Evolutionary conservation across 1,139 yeast genomes (phyloP), one percentile per base, ranked within the genome.

Genomic region (Hemisphaericaspora xylofermentans): DNA sequence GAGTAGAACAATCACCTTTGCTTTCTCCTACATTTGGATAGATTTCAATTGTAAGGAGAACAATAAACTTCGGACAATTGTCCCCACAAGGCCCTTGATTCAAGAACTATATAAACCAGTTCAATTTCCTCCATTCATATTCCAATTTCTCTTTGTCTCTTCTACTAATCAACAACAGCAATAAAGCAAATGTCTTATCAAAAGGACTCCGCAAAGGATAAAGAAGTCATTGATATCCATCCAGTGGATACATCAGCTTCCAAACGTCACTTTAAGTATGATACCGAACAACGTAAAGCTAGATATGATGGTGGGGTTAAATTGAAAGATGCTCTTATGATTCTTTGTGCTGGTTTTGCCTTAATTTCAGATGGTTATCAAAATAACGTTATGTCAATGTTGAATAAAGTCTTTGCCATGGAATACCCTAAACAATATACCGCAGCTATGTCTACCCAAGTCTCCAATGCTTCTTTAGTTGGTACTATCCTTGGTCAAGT

Each of bases 311-410:
- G 54, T 1, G 69, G 68, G 2, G 60, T 62, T 12, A 51, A 50
- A 31, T 28, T 53, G 35, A 61, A 51, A 35, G 76, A 71, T 45
- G 49, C 65, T 24, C 53, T 71, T 37, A 63, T 63, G 43, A 64
- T 72, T 43, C 52, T 68, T 21, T 68, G 75, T 55, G 66, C 78
- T 40, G 80, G 80, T 16, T 74, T 72, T 48, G 79, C 79, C 5
- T 68, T 74, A 51, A 68, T 74, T 36, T 72, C 78, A 9, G 80
- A 75, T 58, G 80, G 80, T 10, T 74, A 74, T 51, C 77, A 74
- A 48, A 75, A 74, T 49, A 75, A 74, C 51, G 75, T 74, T 35
- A 70, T 74, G 64, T 65, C 76, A 7, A 74, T 74, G 70, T 57
- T 64, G 39, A 72, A 73, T 42, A 59, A 62, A 32, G 70, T 71